Evolutionary conservation across 495 filamentous ascomycete species (phyloP).

Genomic region (Penicillium herquei): DNA sequence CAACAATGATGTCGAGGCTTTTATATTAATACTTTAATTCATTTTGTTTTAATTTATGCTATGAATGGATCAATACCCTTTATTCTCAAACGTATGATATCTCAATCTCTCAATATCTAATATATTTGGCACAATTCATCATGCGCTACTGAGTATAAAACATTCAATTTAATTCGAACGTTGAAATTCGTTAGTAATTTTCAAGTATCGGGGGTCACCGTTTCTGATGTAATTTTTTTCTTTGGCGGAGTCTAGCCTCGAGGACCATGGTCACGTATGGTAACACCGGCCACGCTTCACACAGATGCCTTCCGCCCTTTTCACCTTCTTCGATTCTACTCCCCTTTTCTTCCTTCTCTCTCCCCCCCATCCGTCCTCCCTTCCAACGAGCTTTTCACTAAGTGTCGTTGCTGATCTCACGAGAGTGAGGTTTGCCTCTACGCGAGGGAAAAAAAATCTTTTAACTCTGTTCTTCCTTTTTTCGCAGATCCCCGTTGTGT

Average conservation of each 20-base stretch:
- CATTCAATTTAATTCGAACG: no score
- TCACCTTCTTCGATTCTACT: slow-evolving; percentile 13
- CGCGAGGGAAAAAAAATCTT: slow-evolving; percentile 26
- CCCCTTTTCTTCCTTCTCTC: slow-evolving; percentile 15
- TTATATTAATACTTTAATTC: not conserved
- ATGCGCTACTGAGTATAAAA: no score
- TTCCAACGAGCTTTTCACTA: slow-evolving; percentile 55
- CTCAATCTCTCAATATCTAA: no score
- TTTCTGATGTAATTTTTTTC: no score
- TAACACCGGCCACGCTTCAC: slow-evolving; percentile 9
- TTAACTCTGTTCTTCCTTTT: slow-evolving; percentile 18
- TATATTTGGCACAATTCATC: no score
- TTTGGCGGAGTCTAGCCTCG: not conserved
- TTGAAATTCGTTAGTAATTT: not conserved
- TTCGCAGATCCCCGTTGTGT: slow-evolving; percentile 5
- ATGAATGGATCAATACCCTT: not conserved
- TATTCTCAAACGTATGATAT: no score
- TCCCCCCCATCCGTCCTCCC: slow-evolving; percentile 14
- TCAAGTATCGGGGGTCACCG: not conserved
- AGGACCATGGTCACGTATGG: slow-evolving; percentile 19
- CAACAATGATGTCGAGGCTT: not conserved
- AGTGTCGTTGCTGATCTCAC: slow-evolving; percentile 47
- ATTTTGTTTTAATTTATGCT: not conserved
- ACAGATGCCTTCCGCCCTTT: slow-evolving; percentile 17
- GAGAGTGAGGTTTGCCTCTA: slow-evolving; percentile 26